Percentiles rank a stretch among this genome's conserved stretches.
These are phyloP conservation scores for Sporothrix luriei DNA, from an alignment of 2,329 filamentous ascomycete genomes.

Conservation along the genomic window DNA sequence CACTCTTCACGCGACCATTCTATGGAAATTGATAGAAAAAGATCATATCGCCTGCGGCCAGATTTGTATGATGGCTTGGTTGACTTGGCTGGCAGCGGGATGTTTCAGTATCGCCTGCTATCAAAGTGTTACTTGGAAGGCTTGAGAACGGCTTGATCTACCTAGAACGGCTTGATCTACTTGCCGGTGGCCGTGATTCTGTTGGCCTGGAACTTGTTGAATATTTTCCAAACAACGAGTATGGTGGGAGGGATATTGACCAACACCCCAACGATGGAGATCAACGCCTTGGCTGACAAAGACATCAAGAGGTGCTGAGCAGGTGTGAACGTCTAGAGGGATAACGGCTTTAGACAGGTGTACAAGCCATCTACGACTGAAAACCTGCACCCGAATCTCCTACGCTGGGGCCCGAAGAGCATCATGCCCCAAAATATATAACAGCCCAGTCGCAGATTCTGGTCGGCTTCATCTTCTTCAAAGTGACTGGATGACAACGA, in stretches of 20 bases:
- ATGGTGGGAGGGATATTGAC: background rate
- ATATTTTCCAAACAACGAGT: conserved; percentile 1
- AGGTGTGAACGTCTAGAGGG: background rate
- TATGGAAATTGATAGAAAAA: background rate
- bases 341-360: background rate
- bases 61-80: background rate
- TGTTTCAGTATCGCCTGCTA: background rate
- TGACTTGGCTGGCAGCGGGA: background rate
- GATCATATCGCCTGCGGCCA: background rate
- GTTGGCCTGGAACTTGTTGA: conserved; percentile 2
- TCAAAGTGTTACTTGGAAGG: background rate
- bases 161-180: background rate
- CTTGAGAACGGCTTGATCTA: background rate
- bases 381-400: background rate
- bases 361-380: background rate
- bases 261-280: conserved; percentile 15
- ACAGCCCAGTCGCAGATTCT: background rate
- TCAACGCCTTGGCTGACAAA: conserved; percentile 7
- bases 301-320: conserved; percentile 5
- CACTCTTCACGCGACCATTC: background rate
- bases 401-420: too few species aligned
- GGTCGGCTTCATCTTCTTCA: background rate
- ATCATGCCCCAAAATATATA: background rate
- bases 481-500: background rate
- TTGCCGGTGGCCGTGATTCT: background rate